Evolutionary conservation across 2,329 filamentous ascomycete species (phyloP).

Genomic region (Penicillium decumbens): DNA sequence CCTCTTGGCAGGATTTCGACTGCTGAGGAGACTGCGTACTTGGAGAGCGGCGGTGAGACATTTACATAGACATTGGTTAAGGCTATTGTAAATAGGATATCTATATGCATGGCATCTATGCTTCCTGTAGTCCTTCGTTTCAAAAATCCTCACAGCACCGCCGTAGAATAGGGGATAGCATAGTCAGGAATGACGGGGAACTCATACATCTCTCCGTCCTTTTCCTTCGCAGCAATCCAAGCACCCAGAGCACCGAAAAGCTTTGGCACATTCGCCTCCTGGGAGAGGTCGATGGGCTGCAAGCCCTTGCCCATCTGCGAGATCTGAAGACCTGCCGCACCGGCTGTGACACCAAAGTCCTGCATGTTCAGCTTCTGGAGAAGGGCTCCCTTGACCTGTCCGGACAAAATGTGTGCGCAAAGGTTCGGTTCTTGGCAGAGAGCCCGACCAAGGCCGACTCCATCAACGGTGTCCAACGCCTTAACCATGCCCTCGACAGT

Average conservation of each 20-base stretch:
- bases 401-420: neutral
- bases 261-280: neutral
- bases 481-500: constrained; percentile 9
- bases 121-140: neutral
- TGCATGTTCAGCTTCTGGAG: neutral
- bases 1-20: constrained; percentile 20
- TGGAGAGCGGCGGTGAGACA: constrained; percentile 23
- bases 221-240: neutral
- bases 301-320: neutral
- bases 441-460: neutral
- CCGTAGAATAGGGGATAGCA: neutral
- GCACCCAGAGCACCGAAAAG: neutral
- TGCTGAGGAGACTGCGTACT: constrained; percentile 20
- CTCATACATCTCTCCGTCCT: neutral
- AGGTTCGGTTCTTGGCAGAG: neutral
- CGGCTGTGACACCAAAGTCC: neutral
- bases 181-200: neutral
- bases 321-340: neutral
- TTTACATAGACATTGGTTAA: constrained; percentile 5
- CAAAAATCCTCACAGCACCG: neutral
- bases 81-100: no score
- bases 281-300: neutral
- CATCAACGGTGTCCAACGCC: constrained; percentile 7
- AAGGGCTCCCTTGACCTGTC: neutral
- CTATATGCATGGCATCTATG: no score